Conservation (phyloP, 768 basidiomycete genomes). For the Tubosaeta sp. region DNA sequence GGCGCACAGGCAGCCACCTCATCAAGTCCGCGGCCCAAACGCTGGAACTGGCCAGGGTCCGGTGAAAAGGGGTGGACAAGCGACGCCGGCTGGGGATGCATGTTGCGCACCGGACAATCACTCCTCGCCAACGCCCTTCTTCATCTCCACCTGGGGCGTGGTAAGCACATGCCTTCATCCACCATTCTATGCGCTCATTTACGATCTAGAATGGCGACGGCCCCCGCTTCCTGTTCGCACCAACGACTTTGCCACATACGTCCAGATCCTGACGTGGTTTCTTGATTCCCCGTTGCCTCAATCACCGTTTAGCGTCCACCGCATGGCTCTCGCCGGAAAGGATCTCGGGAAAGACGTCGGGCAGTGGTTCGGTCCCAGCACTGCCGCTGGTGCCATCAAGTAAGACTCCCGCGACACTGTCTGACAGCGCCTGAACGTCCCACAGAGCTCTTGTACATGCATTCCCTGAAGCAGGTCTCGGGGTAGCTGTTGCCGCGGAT, state of each 20-base stretch:
- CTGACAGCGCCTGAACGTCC: slow-evolving; percentile 2
- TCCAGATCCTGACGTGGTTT: slow-evolving; percentile 93
- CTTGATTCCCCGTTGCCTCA: slow-evolving; percentile 81
- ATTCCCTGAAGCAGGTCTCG: slow-evolving; percentile 77
- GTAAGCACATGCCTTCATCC: slow-evolving; percentile 33
- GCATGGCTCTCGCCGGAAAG: slow-evolving; percentile 94
- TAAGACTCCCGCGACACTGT: slow-evolving; percentile 30
- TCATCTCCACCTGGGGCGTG: slow-evolving; percentile 69
- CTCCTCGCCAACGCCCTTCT: slow-evolving; percentile 78
- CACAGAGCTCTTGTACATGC: slow-evolving; percentile 67
- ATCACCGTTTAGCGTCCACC: slow-evolving; percentile 91
- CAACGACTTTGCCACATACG: slow-evolving; percentile 77
- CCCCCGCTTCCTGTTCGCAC: slow-evolving; percentile 59
- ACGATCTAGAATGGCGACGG: slow-evolving; percentile 71
- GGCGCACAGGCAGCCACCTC: slow-evolving; percentile 32
- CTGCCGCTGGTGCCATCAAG: slow-evolving; percentile 96
- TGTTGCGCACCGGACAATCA: slow-evolving; percentile 85
- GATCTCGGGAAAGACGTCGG: slow-evolving; percentile 94
- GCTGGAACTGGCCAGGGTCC: slow-evolving; percentile 60
- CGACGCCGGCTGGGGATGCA: slow-evolving; percentile 90
- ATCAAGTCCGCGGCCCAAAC: slow-evolving; percentile 42
- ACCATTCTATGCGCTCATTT: slow-evolving; percentile 8
- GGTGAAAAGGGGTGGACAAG: slow-evolving; percentile 79
- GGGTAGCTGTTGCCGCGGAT: slow-evolving; percentile 81
- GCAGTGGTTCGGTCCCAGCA: slow-evolving; percentile 97